Base-by-base conservation (phyloP, 2,329 filamentous ascomycete genomes). In the Pseudogymnoascus sp. region DNA sequence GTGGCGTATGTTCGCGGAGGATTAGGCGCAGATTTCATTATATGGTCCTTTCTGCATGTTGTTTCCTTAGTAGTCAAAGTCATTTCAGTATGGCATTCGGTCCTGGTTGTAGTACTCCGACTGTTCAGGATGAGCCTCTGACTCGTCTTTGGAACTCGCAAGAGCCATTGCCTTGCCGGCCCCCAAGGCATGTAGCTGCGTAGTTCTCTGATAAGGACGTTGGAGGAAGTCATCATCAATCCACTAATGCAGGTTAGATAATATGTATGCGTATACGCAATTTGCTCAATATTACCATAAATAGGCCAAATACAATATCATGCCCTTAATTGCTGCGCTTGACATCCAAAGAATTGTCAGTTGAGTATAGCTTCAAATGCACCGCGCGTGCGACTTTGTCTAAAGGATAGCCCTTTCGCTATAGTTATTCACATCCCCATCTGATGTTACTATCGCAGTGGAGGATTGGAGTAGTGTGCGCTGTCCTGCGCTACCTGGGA, bases 331-430 rank as follows among this genome's bases (percentile, higher is more conserved):
- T 23, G 12, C 36, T 28, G 37, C 14, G 16, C 21, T 23, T 23
- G 14, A 14, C 21, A 11, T 61, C 37, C 28, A 61, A 50, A 61
- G 18, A 61, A 61, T n/a, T 50, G 4, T 0, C 11, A 25, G 12
- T 8, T 12, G 60, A 44, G 16, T 50, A 31, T 18, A 31, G 60
- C 21, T 61, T 37, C 8, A 37, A 61, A 21, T 28, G 60, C 14
- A 62, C 61, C 3, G n/a, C 21, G 61, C 60, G 60, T 56, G 38
- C 16, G 42, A 23, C 46, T 23, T 62, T n/a, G 61, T 38, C 25
- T 59, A n/a, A 18, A 62, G 46, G 12, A 62, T 62, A 53, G 61
- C 46, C 46, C 21, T 60, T 46, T 62, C 61, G 61, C 61, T 62
- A 62, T 60, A 25, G n/a, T 60, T 60, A 38, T 62, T 50, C n/a